A percentile compares a stretch with the other conserved stretches of the same genome.
Evolutionary conservation across 768 basidiomycete species (phyloP).

Genomic region (Mycena polygramma): DNA sequence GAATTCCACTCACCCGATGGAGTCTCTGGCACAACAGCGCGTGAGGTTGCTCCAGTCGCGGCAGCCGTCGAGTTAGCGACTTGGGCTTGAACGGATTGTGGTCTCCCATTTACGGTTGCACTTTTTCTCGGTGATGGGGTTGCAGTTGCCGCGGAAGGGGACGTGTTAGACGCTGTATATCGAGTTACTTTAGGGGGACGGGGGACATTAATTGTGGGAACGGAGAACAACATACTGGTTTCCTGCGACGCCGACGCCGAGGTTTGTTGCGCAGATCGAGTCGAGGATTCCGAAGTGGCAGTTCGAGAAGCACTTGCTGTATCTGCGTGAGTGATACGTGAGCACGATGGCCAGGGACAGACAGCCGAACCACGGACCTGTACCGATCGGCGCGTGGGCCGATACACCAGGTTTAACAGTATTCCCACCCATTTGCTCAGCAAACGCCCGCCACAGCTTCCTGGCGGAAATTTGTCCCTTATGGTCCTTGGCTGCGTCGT

Average conservation of each 20-base stretch:
- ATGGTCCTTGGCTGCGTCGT: conserved; percentile 8
- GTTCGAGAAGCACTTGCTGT: background rate
- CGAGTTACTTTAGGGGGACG: too few relatives aligned
- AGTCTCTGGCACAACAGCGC: too few relatives aligned
- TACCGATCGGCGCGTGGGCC: background rate
- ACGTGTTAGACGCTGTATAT: too few relatives aligned
- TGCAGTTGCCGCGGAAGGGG: too few relatives aligned
- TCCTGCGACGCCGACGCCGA: background rate
- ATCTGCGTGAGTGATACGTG: background rate
- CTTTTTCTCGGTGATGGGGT: too few relatives aligned
- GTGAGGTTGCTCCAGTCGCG: too few relatives aligned
- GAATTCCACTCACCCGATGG: too few relatives aligned
- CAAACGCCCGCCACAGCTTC: conserved; percentile 14
- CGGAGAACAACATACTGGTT: background rate
- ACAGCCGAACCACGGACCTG: too few relatives aligned
- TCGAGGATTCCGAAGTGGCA: background rate
- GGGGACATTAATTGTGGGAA: too few relatives aligned
- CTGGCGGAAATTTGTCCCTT: background rate
- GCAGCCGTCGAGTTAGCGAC: background rate
- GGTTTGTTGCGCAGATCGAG: background rate
- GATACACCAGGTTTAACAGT: background rate
- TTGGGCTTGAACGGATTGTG: background rate
- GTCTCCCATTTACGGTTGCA: too few relatives aligned
- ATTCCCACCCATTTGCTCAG: conserved; percentile 16
- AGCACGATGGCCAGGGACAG: background rate